A percentile compares a stretch with the other conserved stretches of the same genome.
phyloP scores from a whole-genome alignment of 129 eudicot species.

The Erigeron canadensis region DNA sequence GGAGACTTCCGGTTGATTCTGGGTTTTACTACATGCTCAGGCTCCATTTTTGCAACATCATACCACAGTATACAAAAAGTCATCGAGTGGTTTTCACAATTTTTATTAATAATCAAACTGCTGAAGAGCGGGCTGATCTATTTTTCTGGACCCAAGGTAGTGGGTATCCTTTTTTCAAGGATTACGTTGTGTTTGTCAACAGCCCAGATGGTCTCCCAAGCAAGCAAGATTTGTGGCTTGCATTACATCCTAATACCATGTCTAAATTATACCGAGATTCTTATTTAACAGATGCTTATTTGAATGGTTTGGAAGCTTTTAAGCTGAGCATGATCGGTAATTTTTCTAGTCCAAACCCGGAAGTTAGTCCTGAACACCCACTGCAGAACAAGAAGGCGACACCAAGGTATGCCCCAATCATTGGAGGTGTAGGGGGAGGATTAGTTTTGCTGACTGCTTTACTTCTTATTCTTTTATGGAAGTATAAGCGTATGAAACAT shows the following conservation, averaged over 20 bases:
- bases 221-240: not conserved
- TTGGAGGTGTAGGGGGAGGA: not conserved
- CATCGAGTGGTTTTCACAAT: conserved; percentile 39
- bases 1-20: conserved; percentile 54
- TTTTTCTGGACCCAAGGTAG: conserved; percentile 33
- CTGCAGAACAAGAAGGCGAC: not conserved
- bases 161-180: conserved; percentile 43
- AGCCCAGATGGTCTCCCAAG: no score
- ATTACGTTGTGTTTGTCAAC: conserved; percentile 33
- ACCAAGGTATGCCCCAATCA: no score
- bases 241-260: not conserved
- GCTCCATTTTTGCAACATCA: conserved; percentile 60
- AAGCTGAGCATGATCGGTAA: not conserved
- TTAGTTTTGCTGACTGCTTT: not conserved
- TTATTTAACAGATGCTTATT: not conserved
- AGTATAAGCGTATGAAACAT: not conserved
- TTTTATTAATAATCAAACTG: conserved; percentile 47
- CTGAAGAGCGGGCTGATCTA: conserved; percentile 34
- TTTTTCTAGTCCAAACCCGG: not conserved
- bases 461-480: not conserved
- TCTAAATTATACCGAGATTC: not conserved
- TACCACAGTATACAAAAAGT: not conserved
- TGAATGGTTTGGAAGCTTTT: conserved; percentile 2
- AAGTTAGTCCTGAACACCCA: not conserved
- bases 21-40: conserved; percentile 51